Evolutionary conservation across 192 early-diverging fungal species (phyloP).

Genomic region (Endogone sp.): DNA sequence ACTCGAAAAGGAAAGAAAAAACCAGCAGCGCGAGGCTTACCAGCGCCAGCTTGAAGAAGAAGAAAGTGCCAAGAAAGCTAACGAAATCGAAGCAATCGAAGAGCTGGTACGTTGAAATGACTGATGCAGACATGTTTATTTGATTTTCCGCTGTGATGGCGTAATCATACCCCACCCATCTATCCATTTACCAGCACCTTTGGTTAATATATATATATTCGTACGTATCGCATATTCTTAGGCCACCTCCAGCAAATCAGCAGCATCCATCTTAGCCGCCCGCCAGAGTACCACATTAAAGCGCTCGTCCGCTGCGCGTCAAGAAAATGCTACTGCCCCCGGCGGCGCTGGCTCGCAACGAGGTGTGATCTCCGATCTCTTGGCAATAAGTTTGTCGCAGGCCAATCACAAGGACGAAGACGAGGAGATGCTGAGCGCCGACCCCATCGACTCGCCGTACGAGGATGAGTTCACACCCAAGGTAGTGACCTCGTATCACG

Average conservation of each 20-base stretch:
- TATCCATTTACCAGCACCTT: too few relatives aligned
- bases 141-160: neutral
- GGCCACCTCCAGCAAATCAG: constrained; percentile 45
- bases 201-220: too few relatives aligned
- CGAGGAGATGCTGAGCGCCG: constrained; percentile 36
- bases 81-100: constrained; percentile 67
- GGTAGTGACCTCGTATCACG: constrained; percentile 37
- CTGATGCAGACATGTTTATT: too few relatives aligned
- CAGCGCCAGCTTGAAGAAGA: constrained; percentile 68
- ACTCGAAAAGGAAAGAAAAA: constrained; percentile 42
- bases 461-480: constrained; percentile 23
- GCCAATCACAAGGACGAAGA: constrained; percentile 20
- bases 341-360: neutral
- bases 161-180: too few relatives aligned
- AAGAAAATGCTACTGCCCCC: constrained; percentile 19
- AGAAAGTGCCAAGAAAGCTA: constrained; percentile 54
- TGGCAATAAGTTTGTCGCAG: constrained; percentile 21
- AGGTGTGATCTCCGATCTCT: neutral
- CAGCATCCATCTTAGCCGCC: constrained; percentile 36
- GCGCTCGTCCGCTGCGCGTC: constrained; percentile 37
- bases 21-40: constrained; percentile 66
- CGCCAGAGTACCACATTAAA: constrained; percentile 42
- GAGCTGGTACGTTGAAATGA: constrained; percentile 65
- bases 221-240: too few relatives aligned
- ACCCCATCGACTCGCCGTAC: constrained; percentile 52